Evolutionary conservation across 2,329 filamentous ascomycete genomes (phyloP).

Genomic region (Colletotrichum sidae): DNA sequence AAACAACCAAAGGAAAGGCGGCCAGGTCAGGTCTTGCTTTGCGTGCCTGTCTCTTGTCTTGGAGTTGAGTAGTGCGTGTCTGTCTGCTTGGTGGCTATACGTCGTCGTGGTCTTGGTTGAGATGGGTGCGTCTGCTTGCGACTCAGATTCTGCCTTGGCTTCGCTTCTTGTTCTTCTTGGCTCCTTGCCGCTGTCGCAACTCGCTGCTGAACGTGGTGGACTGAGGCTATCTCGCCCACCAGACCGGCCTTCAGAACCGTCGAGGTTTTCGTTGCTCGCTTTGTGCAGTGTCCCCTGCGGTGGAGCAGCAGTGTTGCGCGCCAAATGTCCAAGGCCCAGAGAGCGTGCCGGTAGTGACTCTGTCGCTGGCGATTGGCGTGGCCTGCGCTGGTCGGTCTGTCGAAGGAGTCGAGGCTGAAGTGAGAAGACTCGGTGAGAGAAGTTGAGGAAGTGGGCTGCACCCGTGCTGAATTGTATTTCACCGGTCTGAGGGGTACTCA

Average conservation of each 20-base stretch:
- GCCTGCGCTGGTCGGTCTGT: slow-evolving; percentile 37
- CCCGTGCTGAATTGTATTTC: slow-evolving; percentile 55
- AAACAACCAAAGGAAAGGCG: slow-evolving; percentile 35
- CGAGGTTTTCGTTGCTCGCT: slow-evolving; percentile 26
- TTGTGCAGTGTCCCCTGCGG: slow-evolving; percentile 35
- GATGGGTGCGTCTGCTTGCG: slow-evolving; percentile 27
- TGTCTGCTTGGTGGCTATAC: too few relatives aligned
- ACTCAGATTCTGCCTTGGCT: slow-evolving; percentile 13
- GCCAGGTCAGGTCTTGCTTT: slow-evolving; percentile 27
- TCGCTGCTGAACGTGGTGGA: slow-evolving; percentile 24
- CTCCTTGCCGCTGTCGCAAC: slow-evolving; percentile 25
- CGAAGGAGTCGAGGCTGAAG: slow-evolving; percentile 47
- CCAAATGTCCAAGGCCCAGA: slow-evolving; percentile 31
- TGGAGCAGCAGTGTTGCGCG: slow-evolving; percentile 37
- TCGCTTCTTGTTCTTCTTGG: slow-evolving; percentile 8
- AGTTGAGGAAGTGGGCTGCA: slow-evolving; percentile 46
- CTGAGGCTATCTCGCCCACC: slow-evolving; percentile 28
- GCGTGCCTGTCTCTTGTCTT: slow-evolving; percentile 3
- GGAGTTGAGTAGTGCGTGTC: too few relatives aligned
- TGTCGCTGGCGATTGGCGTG: slow-evolving; percentile 37
- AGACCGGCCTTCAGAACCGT: slow-evolving; percentile 21
- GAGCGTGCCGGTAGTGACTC: slow-evolving; percentile 37
- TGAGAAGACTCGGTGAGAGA: slow-evolving; percentile 55
- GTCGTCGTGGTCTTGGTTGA: slow-evolving; percentile 2
- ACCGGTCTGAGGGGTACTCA: slow-evolving; percentile 55